phyloP scores from a whole-genome alignment of 2,329 filamentous ascomycete genomes.

The Neocucurbitaria cava region DNA sequence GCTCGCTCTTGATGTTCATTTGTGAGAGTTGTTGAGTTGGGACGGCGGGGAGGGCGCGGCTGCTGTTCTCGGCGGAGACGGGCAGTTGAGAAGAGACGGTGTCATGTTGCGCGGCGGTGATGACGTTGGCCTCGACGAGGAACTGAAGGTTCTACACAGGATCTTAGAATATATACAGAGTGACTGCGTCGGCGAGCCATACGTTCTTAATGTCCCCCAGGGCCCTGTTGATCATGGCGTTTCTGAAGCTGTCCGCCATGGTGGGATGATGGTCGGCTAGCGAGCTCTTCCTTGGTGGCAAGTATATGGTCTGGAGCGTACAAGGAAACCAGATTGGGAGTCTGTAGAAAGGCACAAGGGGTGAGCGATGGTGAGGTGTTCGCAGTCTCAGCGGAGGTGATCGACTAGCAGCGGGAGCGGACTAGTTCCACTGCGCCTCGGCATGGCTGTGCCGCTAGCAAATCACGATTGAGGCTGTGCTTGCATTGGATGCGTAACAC shows the following conservation, averaged over 20 bases:
- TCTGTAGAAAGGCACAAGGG: background rate
- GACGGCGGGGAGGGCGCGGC: slow-evolving; percentile 32
- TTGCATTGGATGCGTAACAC: slow-evolving; percentile 5
- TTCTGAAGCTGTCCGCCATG: slow-evolving; percentile 54
- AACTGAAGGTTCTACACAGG: slow-evolving; percentile 84
- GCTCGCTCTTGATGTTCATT: slow-evolving; percentile 40
- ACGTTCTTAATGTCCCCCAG: slow-evolving; percentile 88
- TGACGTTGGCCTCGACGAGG: slow-evolving; percentile 81
- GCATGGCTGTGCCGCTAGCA: slow-evolving; percentile 19
- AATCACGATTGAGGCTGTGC: slow-evolving; percentile 24
- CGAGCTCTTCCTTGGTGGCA: background rate
- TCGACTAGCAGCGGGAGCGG: slow-evolving; percentile 7
- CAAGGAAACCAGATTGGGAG: background rate
- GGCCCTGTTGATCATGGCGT: slow-evolving; percentile 78
- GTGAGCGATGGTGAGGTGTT: slow-evolving; percentile 3
- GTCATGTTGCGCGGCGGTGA: slow-evolving; percentile 77
- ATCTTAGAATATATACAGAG: slow-evolving; percentile 21
- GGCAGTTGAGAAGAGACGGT: slow-evolving; percentile 78
- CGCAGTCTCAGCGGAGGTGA: slow-evolving; percentile 10
- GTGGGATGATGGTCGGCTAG: background rate
- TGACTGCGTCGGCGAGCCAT: slow-evolving; percentile 39
- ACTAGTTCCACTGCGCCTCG: slow-evolving; percentile 16
- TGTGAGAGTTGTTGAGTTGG: slow-evolving; percentile 44
- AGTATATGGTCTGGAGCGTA: background rate
- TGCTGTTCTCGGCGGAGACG: slow-evolving; percentile 71